Base-by-base conservation (phyloP, 1,284 basidiomycete species). In the Pseudozyma hubeiensis region DNA sequence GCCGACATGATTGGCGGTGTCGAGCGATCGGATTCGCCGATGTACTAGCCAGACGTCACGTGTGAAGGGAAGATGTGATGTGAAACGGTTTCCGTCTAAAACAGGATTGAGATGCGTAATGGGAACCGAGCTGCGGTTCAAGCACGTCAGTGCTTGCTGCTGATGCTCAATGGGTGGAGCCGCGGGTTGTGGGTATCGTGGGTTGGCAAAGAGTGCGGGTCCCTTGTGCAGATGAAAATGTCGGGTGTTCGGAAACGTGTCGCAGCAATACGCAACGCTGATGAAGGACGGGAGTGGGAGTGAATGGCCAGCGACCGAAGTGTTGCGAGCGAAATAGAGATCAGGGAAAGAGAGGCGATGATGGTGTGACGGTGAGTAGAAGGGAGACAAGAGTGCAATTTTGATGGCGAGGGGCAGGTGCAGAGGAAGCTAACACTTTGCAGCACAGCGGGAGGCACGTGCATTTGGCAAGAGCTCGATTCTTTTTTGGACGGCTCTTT, bases 1-100 rank as follows among this genome's bases (percentile, higher is more conserved):
- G 50, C 45, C 61, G 66, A 69, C 66, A 69, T 69, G 33, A 14
- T 46, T 39, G 46, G 24, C 29, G 1, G 13, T 40, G 37, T 40
- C 16, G 24, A 24, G 24, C 24, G 24, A 24, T 24, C 24, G 24
- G 24, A 24, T 24, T 24, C 24, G 24, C 24, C 24, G 24, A 24
- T 24, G 24, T 24, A 24, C 24, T 24, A 24, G 24, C 24, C 24
- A 24, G 24, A 24, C 24, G 24, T 24, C 2, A 24, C 24, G 24
- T 24, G 24, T 24, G 24, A 24, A 24, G 24, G 24, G 24, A 24
- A 24, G 1, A 24, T 24, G 24, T 24, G 24, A 24, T 24, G 24
- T 24, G 24, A 1, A 24, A 24, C 24, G 24, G 24, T 24, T 24
- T 24, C 24, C 24, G 24, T 24, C 24, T 24, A 24, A 24, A 24